Evolutionary conservation across 768 basidiomycete genomes (phyloP).

Genomic region (Tylopilus intermedius): DNA sequence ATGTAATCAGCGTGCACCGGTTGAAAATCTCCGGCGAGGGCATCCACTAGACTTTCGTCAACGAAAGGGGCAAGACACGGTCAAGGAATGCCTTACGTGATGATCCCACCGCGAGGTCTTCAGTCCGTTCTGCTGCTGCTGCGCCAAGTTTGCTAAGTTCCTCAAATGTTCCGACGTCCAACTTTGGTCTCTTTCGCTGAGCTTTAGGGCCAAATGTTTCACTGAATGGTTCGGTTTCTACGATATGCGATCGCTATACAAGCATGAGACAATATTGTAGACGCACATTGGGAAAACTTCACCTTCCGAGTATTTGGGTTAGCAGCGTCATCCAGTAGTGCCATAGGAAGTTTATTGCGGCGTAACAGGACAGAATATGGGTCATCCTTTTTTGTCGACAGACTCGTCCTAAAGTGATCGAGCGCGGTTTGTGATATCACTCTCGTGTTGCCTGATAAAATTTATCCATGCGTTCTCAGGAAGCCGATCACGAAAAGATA

Average conservation of each 20-base stretch:
- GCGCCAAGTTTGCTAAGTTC: conserved; percentile 71
- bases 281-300: conserved; percentile 7
- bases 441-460: conserved; percentile 80
- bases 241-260: conserved; percentile 78
- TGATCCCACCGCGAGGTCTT: conserved; percentile 35
- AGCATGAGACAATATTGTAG: background rate
- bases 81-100: conserved; percentile 35
- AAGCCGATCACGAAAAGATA: background rate
- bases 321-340: conserved; percentile 82
- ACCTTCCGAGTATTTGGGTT: conserved; percentile 80
- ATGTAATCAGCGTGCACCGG: conserved; percentile 71
- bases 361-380: conserved; percentile 93
- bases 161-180: conserved; percentile 89
- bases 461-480: conserved; percentile 7
- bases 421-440: conserved; percentile 95
- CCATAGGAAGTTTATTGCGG: conserved; percentile 96
- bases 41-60: conserved; percentile 10
- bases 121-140: conserved; percentile 47
- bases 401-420: conserved; percentile 91
- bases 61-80: background rate
- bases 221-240: conserved; percentile 90
- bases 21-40: conserved; percentile 37
- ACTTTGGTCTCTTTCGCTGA: conserved; percentile 82
- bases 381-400: conserved; percentile 80
- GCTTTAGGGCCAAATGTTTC: conserved; percentile 97